These are phyloP conservation scores for Aspergillus flavus DNA, from an alignment of 2,329 filamentous ascomycete genomes.

Conservation along the genomic window DNA sequence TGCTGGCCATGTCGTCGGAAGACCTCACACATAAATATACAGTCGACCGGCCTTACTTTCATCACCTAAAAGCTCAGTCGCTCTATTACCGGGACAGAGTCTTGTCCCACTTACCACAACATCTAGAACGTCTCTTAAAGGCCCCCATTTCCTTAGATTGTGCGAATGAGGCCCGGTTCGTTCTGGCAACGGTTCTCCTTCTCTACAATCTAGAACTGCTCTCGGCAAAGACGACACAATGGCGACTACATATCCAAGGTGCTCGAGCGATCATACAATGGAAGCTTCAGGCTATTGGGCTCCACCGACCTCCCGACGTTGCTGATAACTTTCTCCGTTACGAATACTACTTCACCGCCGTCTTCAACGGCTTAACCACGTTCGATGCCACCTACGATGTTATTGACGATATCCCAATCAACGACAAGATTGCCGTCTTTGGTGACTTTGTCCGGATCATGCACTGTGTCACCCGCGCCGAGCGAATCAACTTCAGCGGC, in stretches of 20 bases:
- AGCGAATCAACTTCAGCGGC: conserved; percentile 19
- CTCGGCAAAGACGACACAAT: conserved; percentile 21
- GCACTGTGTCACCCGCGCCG: conserved; percentile 26
- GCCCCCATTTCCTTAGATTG: background rate
- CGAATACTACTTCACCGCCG: conserved; percentile 31
- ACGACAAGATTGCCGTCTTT: conserved; percentile 24
- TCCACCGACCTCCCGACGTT: background rate
- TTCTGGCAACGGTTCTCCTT: conserved; percentile 28
- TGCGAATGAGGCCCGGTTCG: conserved; percentile 8
- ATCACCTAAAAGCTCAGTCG: conserved; percentile 13
- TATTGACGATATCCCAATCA: conserved; percentile 13
- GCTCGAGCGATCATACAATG: conserved; percentile 25
- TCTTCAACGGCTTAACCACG: conserved; percentile 29
- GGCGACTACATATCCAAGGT: conserved; percentile 29
- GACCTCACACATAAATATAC: conserved; percentile 22
- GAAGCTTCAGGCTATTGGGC: conserved; percentile 5
- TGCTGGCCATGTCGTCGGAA: conserved; percentile 29
- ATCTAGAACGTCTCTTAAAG: conserved; percentile 12
- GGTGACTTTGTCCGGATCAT: conserved; percentile 28
- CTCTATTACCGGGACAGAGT: conserved; percentile 15
- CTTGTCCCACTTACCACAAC: conserved; percentile 14
- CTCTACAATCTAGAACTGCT: conserved; percentile 31
- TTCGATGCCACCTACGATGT: conserved; percentile 23
- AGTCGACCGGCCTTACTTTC: conserved; percentile 8
- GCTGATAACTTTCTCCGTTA: conserved; percentile 26